phyloP scores from a whole-genome alignment of 2,329 filamentous ascomycete genomes.

The Dryadomyces quercivorus region DNA sequence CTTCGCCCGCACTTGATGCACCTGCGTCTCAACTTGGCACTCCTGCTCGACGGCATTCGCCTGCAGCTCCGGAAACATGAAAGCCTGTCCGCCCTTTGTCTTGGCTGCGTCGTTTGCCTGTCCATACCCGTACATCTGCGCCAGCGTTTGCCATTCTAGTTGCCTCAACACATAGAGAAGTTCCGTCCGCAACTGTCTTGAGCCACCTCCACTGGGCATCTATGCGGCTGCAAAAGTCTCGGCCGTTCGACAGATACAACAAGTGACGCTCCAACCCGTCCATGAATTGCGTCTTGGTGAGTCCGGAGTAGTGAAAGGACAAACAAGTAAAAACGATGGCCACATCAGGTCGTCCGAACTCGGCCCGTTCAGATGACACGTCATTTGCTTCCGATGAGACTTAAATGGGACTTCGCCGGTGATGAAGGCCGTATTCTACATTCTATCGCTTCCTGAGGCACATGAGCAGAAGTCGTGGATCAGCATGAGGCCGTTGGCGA shows the following conservation, averaged over 20 bases:
- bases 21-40: slow-evolving; percentile 44
- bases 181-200: slow-evolving; percentile 23
- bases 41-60: slow-evolving; percentile 44
- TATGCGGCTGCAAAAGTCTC: slow-evolving; percentile 45
- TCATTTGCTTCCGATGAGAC: slow-evolving; percentile 59
- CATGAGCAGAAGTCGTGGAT: slow-evolving; percentile 51
- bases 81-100: slow-evolving; percentile 15
- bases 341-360: slow-evolving; percentile 58
- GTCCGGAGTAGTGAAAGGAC: slow-evolving; percentile 52
- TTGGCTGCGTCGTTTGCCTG: background rate
- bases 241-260: slow-evolving; percentile 47
- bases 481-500: slow-evolving; percentile 29
- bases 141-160: slow-evolving; percentile 42
- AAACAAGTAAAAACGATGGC: slow-evolving; percentile 53
- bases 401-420: slow-evolving; percentile 42
- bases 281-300: slow-evolving; percentile 34
- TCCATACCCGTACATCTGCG: slow-evolving; percentile 37
- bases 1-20: slow-evolving; percentile 36
- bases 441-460: slow-evolving; percentile 53
- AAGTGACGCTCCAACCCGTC: slow-evolving; percentile 36
- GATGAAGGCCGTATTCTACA: slow-evolving; percentile 51
- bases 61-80: slow-evolving; percentile 14
- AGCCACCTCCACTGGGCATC: slow-evolving; percentile 28
- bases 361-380: slow-evolving; percentile 45
- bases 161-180: slow-evolving; percentile 35